Evolutionary conservation across 805 yeast species (phyloP).

Genomic region (Lipomyces yamadae): DNA sequence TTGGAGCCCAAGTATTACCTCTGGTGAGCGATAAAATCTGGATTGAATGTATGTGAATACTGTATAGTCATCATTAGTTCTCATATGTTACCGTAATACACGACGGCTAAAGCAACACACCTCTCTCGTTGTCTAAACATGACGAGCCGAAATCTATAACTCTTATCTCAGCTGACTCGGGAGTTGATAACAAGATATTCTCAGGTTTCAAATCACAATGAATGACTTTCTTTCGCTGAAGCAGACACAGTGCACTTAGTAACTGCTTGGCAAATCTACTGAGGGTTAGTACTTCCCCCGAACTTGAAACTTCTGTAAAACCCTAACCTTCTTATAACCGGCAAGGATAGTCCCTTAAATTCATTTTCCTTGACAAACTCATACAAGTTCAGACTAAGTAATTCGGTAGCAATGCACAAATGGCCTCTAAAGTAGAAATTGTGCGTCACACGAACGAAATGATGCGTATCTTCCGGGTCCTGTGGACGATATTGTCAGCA

Average conservation of each 20-base stretch:
- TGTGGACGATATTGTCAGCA: background rate
- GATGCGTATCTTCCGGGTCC: constrained; percentile 45
- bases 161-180: constrained; percentile 57
- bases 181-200: constrained; percentile 64
- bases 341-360: constrained; percentile 46
- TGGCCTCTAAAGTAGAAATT: constrained; percentile 83
- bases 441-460: constrained; percentile 61
- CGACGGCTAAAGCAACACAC: constrained; percentile 2
- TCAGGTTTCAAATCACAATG: constrained; percentile 91
- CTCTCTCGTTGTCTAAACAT: constrained; percentile 62
- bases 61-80: background rate
- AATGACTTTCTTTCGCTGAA: constrained; percentile 62
- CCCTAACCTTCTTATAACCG: constrained; percentile 41
- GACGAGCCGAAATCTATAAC: constrained; percentile 78
- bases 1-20: constrained; percentile 84
- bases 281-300: too few species aligned
- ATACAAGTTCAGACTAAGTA: constrained; percentile 68
- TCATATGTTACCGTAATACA: background rate
- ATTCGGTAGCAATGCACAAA: constrained; percentile 78
- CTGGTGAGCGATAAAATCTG: constrained; percentile 95
- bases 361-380: constrained; percentile 53
- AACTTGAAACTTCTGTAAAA: too few species aligned
- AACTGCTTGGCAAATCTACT: constrained; percentile 58
- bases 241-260: constrained; percentile 60
- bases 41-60: constrained; percentile 95